Conservation (phyloP, 306 rosid species). For the Elaeagnus macrophylla region DNA sequence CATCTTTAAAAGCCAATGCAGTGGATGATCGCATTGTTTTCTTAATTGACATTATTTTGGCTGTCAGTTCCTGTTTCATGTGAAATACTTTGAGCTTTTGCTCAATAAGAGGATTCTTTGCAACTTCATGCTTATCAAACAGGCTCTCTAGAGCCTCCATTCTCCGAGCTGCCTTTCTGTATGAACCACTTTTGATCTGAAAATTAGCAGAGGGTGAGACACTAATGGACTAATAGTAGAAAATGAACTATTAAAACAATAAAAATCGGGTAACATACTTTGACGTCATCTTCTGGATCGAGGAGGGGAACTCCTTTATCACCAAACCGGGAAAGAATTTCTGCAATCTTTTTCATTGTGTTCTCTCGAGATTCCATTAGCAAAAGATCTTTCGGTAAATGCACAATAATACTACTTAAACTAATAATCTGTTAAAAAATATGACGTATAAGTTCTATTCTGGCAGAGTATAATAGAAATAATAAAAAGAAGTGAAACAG, state of each 20-base stretch:
- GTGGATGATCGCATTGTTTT: constrained; percentile 65
- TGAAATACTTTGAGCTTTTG: constrained; percentile 74
- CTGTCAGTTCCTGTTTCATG: constrained; percentile 58
- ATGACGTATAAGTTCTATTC: not conserved
- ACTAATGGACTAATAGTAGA: not conserved
- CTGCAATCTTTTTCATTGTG: constrained; percentile 67
- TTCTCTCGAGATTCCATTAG: constrained; percentile 70
- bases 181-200: constrained; percentile 66
- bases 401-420: constrained; percentile 55
- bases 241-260: not conserved
- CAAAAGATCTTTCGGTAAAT: constrained; percentile 81
- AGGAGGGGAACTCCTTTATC: constrained; percentile 72
- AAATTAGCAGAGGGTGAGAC: constrained; percentile 1
- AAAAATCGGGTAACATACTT: constrained; percentile 22
- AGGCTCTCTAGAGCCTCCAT: constrained; percentile 81
- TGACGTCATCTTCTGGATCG: constrained; percentile 93
- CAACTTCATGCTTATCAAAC: constrained; percentile 75
- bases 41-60: constrained; percentile 67
- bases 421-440: constrained; percentile 43
- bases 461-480: too few relatives aligned
- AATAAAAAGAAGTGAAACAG: too few relatives aligned
- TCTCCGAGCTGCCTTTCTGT: constrained; percentile 65
- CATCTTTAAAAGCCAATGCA: constrained; percentile 86
- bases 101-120: constrained; percentile 63
- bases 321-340: constrained; percentile 62